These are phyloP conservation scores for Hippophae gyantsensis DNA, from an alignment of 306 rosid species.

Conservation along the genomic window DNA sequence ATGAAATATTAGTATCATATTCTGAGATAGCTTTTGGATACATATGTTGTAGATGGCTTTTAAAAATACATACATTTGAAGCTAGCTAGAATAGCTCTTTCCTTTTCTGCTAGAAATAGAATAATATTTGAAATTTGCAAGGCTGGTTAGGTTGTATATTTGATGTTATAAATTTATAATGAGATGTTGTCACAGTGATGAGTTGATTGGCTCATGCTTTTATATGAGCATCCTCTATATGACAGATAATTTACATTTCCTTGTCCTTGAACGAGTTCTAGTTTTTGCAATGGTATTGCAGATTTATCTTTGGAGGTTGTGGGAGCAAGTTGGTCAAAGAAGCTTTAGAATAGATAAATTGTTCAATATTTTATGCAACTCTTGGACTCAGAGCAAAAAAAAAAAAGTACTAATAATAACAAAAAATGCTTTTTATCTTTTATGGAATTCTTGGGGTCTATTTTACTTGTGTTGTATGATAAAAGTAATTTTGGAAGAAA, in stretches of 20 bases:
- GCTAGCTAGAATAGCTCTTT: not conserved
- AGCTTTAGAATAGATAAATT: too few relatives aligned
- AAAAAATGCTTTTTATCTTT: too few relatives aligned
- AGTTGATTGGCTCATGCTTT: slow-evolving; percentile 12
- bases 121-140: slow-evolving; percentile 5
- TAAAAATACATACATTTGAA: not conserved
- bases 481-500: too few relatives aligned
- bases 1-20: not conserved
- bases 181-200: slow-evolving; percentile 17
- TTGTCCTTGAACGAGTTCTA: slow-evolving; percentile 4
- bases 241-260: not conserved
- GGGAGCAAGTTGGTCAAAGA: too few relatives aligned
- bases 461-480: too few relatives aligned
- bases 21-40: not conserved
- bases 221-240: slow-evolving; percentile 2
- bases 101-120: not conserved
- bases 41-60: not conserved
- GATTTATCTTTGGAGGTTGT: too few relatives aligned
- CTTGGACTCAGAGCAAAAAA: too few relatives aligned
- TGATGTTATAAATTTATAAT: not conserved
- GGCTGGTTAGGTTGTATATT: slow-evolving; percentile 2
- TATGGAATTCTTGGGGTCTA: too few relatives aligned
- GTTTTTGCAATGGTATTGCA: too few relatives aligned
- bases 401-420: too few relatives aligned
- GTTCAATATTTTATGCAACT: too few relatives aligned